Evolutionary conservation across 441 rosid species (phyloP).

Genomic region (Croton setiger): DNA sequence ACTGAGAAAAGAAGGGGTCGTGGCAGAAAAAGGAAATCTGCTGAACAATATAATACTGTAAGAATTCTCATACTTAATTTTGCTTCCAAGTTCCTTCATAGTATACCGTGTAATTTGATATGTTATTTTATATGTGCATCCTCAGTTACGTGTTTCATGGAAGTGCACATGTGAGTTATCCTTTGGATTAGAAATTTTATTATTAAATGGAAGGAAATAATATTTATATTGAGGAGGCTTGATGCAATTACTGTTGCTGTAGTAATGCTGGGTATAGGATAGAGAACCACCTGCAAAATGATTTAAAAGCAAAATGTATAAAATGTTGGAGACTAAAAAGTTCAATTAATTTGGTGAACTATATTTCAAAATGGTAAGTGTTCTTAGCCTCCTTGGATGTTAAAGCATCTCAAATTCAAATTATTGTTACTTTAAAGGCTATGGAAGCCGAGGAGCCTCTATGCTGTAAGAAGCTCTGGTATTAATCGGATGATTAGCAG

Average conservation of each 20-base stretch:
- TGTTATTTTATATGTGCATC: background rate
- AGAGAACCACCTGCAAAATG: background rate
- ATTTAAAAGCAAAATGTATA: background rate
- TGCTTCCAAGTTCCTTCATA: background rate
- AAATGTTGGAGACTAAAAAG: slow-evolving; percentile 1
- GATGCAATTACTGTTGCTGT: background rate
- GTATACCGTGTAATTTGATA: background rate
- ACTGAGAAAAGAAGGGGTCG: slow-evolving; percentile 50
- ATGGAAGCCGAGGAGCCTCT: background rate
- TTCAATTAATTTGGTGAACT: background rate
- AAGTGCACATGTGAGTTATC: background rate
- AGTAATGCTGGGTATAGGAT: background rate
- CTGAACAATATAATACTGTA: slow-evolving; percentile 58
- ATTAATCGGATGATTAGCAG: background rate
- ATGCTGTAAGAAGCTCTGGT: background rate
- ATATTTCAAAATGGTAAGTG: no score
- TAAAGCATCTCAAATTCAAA: background rate
- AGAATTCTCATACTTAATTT: slow-evolving; percentile 16
- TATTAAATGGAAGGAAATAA: background rate
- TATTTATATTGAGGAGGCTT: background rate
- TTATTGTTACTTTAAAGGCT: background rate
- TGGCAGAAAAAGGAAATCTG: slow-evolving; percentile 76
- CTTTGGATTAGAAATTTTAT: background rate
- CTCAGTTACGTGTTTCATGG: background rate
- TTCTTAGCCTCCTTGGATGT: background rate